Evolutionary conservation across 306 rosid species (phyloP), one percentile per base, ranked within the genome.

Genomic region (Bauhinia variegata): DNA sequence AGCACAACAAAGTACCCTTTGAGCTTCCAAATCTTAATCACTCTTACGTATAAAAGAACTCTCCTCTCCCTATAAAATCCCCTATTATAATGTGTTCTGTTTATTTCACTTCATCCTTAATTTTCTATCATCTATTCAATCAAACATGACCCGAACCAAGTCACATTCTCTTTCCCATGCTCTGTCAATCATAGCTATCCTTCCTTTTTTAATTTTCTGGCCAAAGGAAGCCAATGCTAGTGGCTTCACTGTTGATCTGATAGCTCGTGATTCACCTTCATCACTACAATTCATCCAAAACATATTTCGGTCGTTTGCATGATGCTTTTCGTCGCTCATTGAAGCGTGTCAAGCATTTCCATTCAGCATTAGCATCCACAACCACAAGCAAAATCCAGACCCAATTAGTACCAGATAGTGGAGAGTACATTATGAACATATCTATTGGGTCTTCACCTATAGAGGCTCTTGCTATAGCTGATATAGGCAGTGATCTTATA

Each of bases 401-500:
- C 44, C 62, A 44, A 1, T 16, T 90, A 23, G 15, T n/a, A 0
- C 66, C 83, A 0, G 74, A 57, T 33, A 54, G 54, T 2, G 84
- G 88, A n/a, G 88, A 80, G 71, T 90, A 81, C 48, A 62, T 81
- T 7, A 80, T 87, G 87, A 67, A 77, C 19, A 3, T 83, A 0
- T 85, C 85, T 0, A 8, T 87, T 0, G 95, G 95, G 43, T 85
- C 91, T 9, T 88, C 91, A 0, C 81, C 85, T 0, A 62, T 78
- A 1, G 48, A 74, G 32, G 3, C 79, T 7, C 53, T 79, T n/a
- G 91, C 79, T 5, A 72, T 85, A 6, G 87, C 73, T 0, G 96
- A 89, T 54, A 85, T 86, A 0, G 95, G 96, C 12, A 87, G 96
- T 16, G 95, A 85, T 15, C 85, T 87, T 0, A 83, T 62, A 0